These are phyloP conservation scores for Penicillium chermesinum DNA, from an alignment of 495 filamentous ascomycete genomes.

Conservation along the genomic window DNA sequence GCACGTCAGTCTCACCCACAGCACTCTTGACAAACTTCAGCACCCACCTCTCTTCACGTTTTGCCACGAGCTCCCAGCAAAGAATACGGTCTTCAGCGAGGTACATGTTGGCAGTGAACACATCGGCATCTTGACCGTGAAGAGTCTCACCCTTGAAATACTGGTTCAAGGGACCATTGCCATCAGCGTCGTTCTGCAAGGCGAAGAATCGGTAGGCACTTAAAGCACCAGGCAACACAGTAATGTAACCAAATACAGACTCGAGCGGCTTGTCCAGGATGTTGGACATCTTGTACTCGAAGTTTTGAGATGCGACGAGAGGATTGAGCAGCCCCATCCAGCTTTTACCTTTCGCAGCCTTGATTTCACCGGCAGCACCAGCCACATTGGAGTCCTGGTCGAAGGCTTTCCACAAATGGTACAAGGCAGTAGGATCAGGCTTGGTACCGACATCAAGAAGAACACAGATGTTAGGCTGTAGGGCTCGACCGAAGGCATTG, in stretches of 20 bases:
- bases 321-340: slow-evolving; percentile 86
- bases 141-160: slow-evolving; percentile 99
- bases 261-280: slow-evolving; percentile 97
- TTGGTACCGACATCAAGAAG: slow-evolving; percentile 93
- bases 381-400: slow-evolving; percentile 95
- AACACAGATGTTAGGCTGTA: slow-evolving; percentile 95
- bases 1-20: slow-evolving; percentile 95
- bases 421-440: slow-evolving; percentile 79
- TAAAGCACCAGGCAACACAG: slow-evolving; percentile 89
- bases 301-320: slow-evolving; percentile 94
- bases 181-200: slow-evolving; percentile 92
- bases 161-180: slow-evolving; percentile 91
- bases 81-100: slow-evolving; percentile 97
- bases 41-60: slow-evolving; percentile 92
- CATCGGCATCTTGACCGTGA: slow-evolving; percentile 93
- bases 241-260: slow-evolving; percentile 96
- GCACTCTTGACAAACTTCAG: slow-evolving; percentile 95
- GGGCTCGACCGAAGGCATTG: slow-evolving; percentile 89
- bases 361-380: slow-evolving; percentile 95
- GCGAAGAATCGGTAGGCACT: slow-evolving; percentile 96
- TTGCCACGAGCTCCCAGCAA: slow-evolving; percentile 98
- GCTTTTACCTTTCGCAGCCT: slow-evolving; percentile 83
- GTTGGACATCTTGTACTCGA: slow-evolving; percentile 99
- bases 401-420: slow-evolving; percentile 98
- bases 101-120: slow-evolving; percentile 99